Conservation (phyloP, 495 filamentous ascomycete genomes). For the Echria macrotheca region DNA sequence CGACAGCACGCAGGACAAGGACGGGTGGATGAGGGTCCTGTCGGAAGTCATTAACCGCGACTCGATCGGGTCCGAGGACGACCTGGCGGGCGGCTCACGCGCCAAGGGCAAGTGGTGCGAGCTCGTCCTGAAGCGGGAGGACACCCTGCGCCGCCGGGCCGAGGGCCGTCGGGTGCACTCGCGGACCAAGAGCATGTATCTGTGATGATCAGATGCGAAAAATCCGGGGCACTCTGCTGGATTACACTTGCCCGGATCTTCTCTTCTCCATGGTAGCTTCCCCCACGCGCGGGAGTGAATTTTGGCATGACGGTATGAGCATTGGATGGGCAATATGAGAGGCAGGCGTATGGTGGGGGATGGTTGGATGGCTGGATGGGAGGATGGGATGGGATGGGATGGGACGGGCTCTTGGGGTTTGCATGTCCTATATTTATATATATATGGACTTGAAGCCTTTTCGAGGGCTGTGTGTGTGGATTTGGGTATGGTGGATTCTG, state of each 20-base stretch:
- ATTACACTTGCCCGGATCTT: not conserved
- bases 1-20: conserved; percentile 77
- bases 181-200: conserved; percentile 50
- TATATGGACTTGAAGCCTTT: too few relatives aligned
- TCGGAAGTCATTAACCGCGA: conserved; percentile 71
- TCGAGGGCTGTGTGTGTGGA: too few relatives aligned
- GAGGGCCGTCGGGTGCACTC: conserved; percentile 41
- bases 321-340: too few relatives aligned
- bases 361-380: not conserved
- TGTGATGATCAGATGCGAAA: conserved; percentile 1
- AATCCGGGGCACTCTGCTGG: not conserved
- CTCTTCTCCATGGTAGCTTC: too few relatives aligned
- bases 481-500: too few relatives aligned
- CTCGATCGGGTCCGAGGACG: conserved; percentile 33
- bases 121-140: conserved; percentile 63
- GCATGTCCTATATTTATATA: too few relatives aligned
- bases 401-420: not conserved
- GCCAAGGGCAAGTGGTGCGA: conserved; percentile 73
- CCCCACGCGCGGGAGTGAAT: too few relatives aligned
- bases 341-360: not conserved
- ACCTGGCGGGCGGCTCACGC: conserved; percentile 32
- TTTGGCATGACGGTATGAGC: conserved; percentile 6
- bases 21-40: conserved; percentile 92
- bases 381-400: not conserved
- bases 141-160: conserved; percentile 37